A percentile compares a stretch with the other conserved stretches of the same genome.
Evolutionary conservation across 2,329 filamentous ascomycete species (phyloP).

Genomic region (Sporothrix curviconia): DNA sequence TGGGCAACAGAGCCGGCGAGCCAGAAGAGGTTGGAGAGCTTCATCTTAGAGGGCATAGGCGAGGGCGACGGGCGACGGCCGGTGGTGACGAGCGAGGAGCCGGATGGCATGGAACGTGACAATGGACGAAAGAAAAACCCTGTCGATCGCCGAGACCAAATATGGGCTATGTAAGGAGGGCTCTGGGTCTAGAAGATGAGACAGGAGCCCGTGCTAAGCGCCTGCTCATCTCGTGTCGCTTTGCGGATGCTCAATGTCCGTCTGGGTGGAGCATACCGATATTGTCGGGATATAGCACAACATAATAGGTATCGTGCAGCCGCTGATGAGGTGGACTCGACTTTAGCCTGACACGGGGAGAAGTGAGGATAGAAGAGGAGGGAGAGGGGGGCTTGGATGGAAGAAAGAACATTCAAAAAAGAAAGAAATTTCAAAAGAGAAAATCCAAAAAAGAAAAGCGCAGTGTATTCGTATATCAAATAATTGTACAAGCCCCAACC

Average conservation of each 20-base stretch:
- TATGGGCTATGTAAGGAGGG: neutral
- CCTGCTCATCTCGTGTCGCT: too few relatives aligned
- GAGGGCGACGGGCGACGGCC: neutral
- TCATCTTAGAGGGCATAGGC: slow-evolving; percentile 8
- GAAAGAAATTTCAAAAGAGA: neutral
- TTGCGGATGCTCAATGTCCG: neutral
- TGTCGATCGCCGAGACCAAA: too few relatives aligned
- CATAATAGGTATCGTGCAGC: neutral
- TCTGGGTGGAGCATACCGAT: neutral
- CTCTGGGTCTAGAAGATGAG: neutral
- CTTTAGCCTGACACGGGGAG: slow-evolving; percentile 6
- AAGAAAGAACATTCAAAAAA: neutral
- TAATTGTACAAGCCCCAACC: neutral
- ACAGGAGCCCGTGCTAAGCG: too few relatives aligned
- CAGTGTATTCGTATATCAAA: neutral
- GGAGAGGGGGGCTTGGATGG: neutral
- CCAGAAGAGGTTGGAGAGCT: neutral
- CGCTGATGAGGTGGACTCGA: neutral
- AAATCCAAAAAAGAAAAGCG: neutral
- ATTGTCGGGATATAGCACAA: neutral
- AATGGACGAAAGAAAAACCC: too few relatives aligned
- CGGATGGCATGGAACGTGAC: neutral
- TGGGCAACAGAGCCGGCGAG: slow-evolving; percentile 17
- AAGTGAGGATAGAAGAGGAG: neutral
- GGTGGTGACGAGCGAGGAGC: neutral